A percentile compares a stretch with the other conserved stretches of the same genome.
Conservation (phyloP, 1,139 yeast species). For the Hansenula sp. region DNA sequence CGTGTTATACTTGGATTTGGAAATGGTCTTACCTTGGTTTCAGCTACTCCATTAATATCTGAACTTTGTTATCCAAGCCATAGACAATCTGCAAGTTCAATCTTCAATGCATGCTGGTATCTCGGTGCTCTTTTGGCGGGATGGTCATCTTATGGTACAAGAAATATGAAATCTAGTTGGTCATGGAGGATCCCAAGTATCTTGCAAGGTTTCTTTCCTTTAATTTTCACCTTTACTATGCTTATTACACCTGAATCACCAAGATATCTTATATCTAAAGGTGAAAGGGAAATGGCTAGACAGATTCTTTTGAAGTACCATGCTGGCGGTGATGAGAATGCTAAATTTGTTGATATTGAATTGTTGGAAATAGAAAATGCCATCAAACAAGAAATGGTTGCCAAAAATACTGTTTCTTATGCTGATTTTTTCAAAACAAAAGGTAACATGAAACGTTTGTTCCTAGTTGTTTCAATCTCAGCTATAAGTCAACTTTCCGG, state of each 20-base stretch:
- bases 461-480: background rate
- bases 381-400: constrained; percentile 17
- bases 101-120: constrained; percentile 49
- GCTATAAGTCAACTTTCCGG: background rate
- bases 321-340: constrained; percentile 28
- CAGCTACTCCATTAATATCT: constrained; percentile 39
- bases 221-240: too few relatives aligned
- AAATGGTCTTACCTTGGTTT: constrained; percentile 35
- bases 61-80: constrained; percentile 41
- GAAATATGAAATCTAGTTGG: constrained; percentile 26
- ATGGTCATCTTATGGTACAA: constrained; percentile 48
- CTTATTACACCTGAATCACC: constrained; percentile 34
- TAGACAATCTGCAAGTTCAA: constrained; percentile 43
- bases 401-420: background rate
- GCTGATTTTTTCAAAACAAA: background rate
- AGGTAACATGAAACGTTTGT: background rate
- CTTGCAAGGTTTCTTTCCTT: constrained; percentile 36
- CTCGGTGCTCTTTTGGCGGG: constrained; percentile 56
- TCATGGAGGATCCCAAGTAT: constrained; percentile 41
- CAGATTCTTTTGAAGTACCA: constrained; percentile 30
- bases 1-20: constrained; percentile 49
- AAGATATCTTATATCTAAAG: constrained; percentile 28
- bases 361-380: constrained; percentile 35
- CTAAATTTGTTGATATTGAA: constrained; percentile 33
- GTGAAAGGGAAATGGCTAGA: constrained; percentile 17